A percentile compares a stretch with the other conserved stretches of the same genome.
These are phyloP conservation scores for Acer campestre DNA, from an alignment of 345 rosid genomes.

Conservation along the genomic window DNA sequence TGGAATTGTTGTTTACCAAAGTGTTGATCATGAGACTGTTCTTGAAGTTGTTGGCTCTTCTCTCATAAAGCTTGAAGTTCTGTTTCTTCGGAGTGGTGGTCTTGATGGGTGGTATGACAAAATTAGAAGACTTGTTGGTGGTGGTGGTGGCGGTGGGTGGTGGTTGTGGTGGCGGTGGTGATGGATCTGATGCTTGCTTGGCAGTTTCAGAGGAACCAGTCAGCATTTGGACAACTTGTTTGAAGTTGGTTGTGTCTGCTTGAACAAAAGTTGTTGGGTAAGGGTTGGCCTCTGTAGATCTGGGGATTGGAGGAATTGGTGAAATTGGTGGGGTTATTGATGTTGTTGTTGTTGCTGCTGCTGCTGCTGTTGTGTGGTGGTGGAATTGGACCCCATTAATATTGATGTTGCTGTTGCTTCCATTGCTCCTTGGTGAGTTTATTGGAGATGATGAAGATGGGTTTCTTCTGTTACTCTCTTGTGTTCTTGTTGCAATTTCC, in stretches of 20 bases:
- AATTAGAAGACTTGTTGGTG: conserved; percentile 35
- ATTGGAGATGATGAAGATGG: conserved; percentile 55
- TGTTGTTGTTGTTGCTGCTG: conserved; percentile 25
- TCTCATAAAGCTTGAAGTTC: conserved; percentile 85
- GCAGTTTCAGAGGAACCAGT: conserved; percentile 77
- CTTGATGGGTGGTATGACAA: conserved; percentile 72
- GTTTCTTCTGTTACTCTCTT: conserved; percentile 41
- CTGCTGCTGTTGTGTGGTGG: neutral
- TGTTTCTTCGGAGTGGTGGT: conserved; percentile 56
- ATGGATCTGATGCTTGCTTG: conserved; percentile 47
- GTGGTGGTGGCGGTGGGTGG: conserved; percentile 27
- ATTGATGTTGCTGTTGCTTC: conserved; percentile 32
- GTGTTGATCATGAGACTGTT: conserved; percentile 90
- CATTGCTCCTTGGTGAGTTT: conserved; percentile 51
- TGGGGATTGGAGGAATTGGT: conserved; percentile 59
- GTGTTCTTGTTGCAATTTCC: conserved; percentile 53
- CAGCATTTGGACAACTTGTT: conserved; percentile 94
- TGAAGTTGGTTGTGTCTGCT: conserved; percentile 84
- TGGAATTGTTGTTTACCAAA: conserved; percentile 33
- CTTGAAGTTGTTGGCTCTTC: conserved; percentile 77
- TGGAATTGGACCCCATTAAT: neutral
- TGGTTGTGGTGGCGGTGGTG: conserved; percentile 33
- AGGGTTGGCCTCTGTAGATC: conserved; percentile 85
- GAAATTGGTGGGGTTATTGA: conserved; percentile 41
- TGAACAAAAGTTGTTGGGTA: conserved; percentile 96